Evolutionary conservation across 164 flowering plant genomes (phyloP), one percentile per base, ranked within the genome.

Genomic region (Chimonanthus praecox): DNA sequence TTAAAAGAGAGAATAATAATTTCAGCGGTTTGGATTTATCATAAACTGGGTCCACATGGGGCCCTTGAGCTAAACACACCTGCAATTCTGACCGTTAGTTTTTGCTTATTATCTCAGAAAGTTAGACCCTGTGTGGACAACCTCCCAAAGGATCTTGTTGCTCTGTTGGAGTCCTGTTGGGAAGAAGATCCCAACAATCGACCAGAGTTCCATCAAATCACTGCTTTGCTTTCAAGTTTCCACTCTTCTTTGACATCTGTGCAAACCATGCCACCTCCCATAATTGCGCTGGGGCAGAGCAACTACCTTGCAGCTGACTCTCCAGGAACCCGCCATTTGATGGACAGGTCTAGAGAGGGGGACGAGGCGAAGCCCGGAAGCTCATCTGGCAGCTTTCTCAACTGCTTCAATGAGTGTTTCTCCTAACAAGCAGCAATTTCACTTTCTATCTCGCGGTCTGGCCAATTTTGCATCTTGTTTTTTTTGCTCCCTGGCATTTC

Each of bases 131-230:
- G 82, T 49, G 15, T 81, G 67, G 88, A 87, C 48, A 58, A 80
- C 71, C 49, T 90, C 50, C 91, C 92, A 0, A 18, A 75, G 58
- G 87, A 85, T 15, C 71, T 90, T 2, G 84, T 66, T 43, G 73
- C 85, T 0, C 72, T 92, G 58, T 33, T 90, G 79, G 45, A 81
- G 74, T 84, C 89, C 7, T 90, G 97, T 65, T 90, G 94, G 97
- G 79, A 82, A 48, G 83, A 80, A 33, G 88, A 92, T 68, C 90
- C 97, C n/a, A 73, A 60, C 4, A 21, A 7, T n/a, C 79, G 94
- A 7, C 97, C 93, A 3, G 88, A 87, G 62, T 90, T 92, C 73
- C 69, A 16, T 3, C 81, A 85, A 76, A 84, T 91, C 61, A 80
- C 77, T 13, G 45, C 46, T 15, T 58, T 47, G 54, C 82, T 89